Conservation (phyloP, 225 moss, liverwort and hornwort species). For the Thuidium tamariscinum region DNA sequence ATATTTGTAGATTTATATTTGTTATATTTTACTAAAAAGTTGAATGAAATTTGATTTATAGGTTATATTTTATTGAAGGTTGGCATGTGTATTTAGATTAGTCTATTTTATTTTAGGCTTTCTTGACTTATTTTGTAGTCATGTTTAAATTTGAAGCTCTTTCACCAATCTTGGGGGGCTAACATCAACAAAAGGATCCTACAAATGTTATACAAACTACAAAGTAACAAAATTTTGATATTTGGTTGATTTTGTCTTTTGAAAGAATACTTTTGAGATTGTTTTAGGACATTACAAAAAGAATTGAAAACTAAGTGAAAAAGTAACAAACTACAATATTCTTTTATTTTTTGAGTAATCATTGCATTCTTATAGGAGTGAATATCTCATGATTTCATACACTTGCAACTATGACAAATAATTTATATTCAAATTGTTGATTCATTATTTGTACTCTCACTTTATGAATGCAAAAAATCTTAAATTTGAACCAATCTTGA, state of each 20-base stretch:
- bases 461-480: background rate
- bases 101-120: background rate
- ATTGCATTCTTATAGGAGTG: background rate
- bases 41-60: background rate
- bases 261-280: background rate
- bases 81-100: background rate
- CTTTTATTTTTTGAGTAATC: background rate
- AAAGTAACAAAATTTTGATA: background rate
- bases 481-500: background rate
- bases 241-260: background rate
- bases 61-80: background rate
- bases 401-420: background rate
- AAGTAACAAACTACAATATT: background rate
- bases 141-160: background rate
- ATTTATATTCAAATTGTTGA: background rate
- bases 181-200: accelerated
- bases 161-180: accelerated
- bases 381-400: background rate
- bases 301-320: background rate
- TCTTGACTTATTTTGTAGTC: background rate
- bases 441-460: background rate
- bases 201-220: too few relatives aligned
- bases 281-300: background rate
- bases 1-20: too few relatives aligned
- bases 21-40: too few relatives aligned